Conservation (phyloP, 75 land plant genomes). For the Ceratopteris richardii region DNA sequence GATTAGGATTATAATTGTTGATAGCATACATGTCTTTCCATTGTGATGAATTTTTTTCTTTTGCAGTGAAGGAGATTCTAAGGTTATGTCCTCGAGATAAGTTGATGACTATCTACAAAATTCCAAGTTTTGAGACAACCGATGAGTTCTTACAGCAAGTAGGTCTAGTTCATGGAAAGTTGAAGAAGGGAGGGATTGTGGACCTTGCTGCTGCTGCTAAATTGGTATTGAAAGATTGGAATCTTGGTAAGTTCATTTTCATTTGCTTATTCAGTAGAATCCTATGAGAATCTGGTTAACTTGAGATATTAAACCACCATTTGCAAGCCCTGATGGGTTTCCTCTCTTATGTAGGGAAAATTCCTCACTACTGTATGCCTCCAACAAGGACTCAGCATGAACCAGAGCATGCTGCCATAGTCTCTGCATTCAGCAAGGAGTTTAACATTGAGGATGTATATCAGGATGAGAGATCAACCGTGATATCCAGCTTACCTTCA, state of each 20-base stretch:
- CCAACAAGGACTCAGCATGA: slow-evolving; percentile 50
- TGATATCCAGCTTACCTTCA: slow-evolving; percentile 68
- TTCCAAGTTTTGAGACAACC: slow-evolving; percentile 54
- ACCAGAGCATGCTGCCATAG: slow-evolving; percentile 48
- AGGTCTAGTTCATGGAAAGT: slow-evolving; percentile 76
- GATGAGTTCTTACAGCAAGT: slow-evolving; percentile 87
- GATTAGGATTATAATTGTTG: no score
- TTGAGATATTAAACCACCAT: background rate
- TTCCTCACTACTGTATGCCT: slow-evolving; percentile 82
- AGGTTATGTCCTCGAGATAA: slow-evolving; percentile 62
- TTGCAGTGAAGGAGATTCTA: slow-evolving; percentile 81
- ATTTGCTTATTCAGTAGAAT: background rate
- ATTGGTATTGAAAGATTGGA: slow-evolving; percentile 93
- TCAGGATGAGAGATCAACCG: slow-evolving; percentile 48
- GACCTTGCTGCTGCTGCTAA: slow-evolving; percentile 81
- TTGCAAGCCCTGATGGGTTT: background rate
- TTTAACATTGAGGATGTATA: slow-evolving; percentile 81
- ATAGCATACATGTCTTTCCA: no score
- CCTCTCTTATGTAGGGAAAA: slow-evolving; percentile 57
- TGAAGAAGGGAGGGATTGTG: slow-evolving; percentile 81
- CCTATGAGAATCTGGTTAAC: background rate
- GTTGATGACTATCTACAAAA: slow-evolving; percentile 72
- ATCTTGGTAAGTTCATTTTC: slow-evolving; percentile 53
- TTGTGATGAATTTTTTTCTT: no score
- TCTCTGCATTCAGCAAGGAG: slow-evolving; percentile 65